phyloP scores from a whole-genome alignment of 306 rosid species.

The Vicia villosa region DNA sequence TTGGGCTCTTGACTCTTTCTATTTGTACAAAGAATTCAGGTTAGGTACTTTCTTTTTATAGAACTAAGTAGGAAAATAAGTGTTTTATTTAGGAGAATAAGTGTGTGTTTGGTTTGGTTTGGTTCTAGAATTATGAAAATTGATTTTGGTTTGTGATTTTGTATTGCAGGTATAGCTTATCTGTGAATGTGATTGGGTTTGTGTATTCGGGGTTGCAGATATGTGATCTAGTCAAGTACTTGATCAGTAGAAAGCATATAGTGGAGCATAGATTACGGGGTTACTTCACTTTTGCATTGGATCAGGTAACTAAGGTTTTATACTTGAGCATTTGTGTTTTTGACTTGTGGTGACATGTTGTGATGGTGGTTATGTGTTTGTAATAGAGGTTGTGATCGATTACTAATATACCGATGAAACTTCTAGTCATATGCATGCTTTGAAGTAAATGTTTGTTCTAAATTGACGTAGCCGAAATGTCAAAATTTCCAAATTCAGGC shows the following conservation, averaged over 20 bases:
- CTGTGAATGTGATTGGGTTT: conserved; percentile 70
- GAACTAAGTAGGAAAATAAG: background rate
- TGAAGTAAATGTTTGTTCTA: background rate
- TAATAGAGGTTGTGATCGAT: background rate
- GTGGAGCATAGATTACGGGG: conserved; percentile 40
- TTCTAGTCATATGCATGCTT: background rate
- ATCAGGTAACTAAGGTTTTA: conserved; percentile 57
- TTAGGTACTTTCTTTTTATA: background rate
- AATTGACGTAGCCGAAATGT: background rate
- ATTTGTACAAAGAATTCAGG: conserved; percentile 25
- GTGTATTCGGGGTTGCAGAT: conserved; percentile 68
- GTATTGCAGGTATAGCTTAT: conserved; percentile 57
- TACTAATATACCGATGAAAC: background rate
- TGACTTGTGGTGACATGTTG: background rate
- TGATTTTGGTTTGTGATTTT: background rate
- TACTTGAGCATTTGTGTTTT: background rate
- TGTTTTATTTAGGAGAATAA: background rate
- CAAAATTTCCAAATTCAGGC: background rate
- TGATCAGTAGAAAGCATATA: conserved; percentile 49
- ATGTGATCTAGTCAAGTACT: conserved; percentile 45
- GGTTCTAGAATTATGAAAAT: background rate
- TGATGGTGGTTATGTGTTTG: background rate
- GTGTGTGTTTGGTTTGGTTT: background rate
- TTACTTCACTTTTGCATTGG: conserved; percentile 68
- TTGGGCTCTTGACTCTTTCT: background rate